Percentiles rank a stretch among this genome's conserved stretches.
These are phyloP conservation scores for Hypholoma fasciculare DNA, from an alignment of 768 basidiomycete species.

Conservation along the genomic window DNA sequence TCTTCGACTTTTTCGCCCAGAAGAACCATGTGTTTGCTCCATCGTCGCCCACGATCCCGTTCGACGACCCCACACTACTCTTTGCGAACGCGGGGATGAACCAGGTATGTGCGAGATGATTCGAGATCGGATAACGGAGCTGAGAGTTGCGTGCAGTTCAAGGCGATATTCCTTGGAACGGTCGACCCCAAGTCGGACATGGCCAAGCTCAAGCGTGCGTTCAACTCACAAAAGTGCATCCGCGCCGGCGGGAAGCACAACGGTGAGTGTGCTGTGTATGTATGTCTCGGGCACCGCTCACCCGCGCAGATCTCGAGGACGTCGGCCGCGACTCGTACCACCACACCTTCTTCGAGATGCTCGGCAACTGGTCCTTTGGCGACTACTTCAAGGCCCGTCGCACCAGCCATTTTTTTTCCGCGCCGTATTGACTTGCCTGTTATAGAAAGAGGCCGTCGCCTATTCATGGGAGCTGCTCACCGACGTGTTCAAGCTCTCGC, in stretches of 20 bases:
- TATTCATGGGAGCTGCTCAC: slow-evolving; percentile 97
- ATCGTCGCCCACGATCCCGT: slow-evolving; percentile 92
- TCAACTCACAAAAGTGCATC: slow-evolving; percentile 98
- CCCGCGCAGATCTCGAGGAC: slow-evolving; percentile 84
- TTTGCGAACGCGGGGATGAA: slow-evolving; percentile 99
- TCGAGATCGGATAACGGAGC: background rate
- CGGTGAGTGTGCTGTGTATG: slow-evolving; percentile 44
- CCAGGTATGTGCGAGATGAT: slow-evolving; percentile 52
- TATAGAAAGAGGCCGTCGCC: slow-evolving; percentile 85
- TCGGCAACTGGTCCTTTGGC: slow-evolving; percentile 99
- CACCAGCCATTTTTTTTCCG: background rate
- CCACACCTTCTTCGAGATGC: slow-evolving; percentile 98
- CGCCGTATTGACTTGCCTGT: slow-evolving; percentile 14
- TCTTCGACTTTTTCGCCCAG: slow-evolving; percentile 84
- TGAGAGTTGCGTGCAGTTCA: slow-evolving; percentile 60
- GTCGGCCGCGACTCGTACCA: slow-evolving; percentile 99
- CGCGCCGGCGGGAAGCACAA: slow-evolving; percentile 99
- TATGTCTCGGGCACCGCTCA: background rate
- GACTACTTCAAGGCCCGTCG: slow-evolving; percentile 94
- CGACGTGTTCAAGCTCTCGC: slow-evolving; percentile 81
- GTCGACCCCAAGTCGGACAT: slow-evolving; percentile 95
- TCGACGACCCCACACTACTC: slow-evolving; percentile 95
- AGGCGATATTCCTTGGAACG: slow-evolving; percentile 96
- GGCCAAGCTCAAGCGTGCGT: slow-evolving; percentile 88
- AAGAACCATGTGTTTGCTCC: slow-evolving; percentile 87